phyloP scores from a whole-genome alignment of 2,329 filamentous ascomycete species.

The Aspergillus oerlinghausenensis region DNA sequence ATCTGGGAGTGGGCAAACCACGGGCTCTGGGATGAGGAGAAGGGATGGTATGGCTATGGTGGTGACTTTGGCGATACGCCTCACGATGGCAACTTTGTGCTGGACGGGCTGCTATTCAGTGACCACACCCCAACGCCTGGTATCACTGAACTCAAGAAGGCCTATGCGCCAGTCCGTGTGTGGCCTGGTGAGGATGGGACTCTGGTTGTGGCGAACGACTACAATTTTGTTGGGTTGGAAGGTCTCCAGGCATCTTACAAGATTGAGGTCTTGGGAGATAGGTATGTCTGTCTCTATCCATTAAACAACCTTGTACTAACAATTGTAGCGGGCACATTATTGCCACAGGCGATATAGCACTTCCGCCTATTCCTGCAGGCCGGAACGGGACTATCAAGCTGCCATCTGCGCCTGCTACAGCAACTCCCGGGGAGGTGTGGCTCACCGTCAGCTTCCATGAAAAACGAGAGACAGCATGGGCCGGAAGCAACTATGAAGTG shows the following conservation, averaged over 20 bases:
- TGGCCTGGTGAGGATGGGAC: neutral
- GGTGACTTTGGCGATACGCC: constrained; percentile 60
- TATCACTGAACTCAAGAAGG: constrained; percentile 53
- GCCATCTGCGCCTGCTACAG: neutral
- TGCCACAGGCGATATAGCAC: neutral
- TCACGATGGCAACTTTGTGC: constrained; percentile 59
- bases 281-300: neutral
- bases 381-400: neutral
- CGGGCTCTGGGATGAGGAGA: constrained; percentile 44
- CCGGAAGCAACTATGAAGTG: constrained; percentile 46
- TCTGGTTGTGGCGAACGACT: neutral
- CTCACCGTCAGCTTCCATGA: constrained; percentile 5
- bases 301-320: neutral
- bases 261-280: neutral
- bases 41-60: constrained; percentile 53
- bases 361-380: neutral
- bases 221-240: neutral
- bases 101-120: constrained; percentile 52
- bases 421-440: constrained; percentile 31
- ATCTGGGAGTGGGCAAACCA: constrained; percentile 66
- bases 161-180: constrained; percentile 49
- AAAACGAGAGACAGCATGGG: constrained; percentile 48
- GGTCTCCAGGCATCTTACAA: neutral
- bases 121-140: constrained; percentile 55
- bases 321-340: neutral